A percentile compares a stretch with the other conserved stretches of the same genome.
phyloP scores from a whole-genome alignment of 805 yeast species.

The Candida xyloterini region DNA sequence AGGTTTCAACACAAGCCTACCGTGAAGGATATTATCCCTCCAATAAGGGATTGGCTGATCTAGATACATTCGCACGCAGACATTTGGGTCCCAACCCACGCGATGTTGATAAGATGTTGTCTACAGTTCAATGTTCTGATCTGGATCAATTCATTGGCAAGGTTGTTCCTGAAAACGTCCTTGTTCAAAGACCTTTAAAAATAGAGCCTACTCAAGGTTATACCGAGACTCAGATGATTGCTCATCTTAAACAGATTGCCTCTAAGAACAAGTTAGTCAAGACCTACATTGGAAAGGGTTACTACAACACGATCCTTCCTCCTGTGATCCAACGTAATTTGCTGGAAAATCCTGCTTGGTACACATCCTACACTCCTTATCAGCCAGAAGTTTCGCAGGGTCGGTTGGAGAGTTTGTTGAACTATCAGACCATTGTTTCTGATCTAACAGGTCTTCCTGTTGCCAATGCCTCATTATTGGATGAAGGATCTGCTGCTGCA shows the following conservation, averaged over 20 bases:
- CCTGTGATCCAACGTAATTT: constrained; percentile 91
- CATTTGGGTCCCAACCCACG: constrained; percentile 80
- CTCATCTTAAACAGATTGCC: constrained; percentile 66
- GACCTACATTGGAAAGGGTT: constrained; percentile 90
- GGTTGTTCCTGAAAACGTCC: constrained; percentile 75
- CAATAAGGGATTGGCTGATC: constrained; percentile 22
- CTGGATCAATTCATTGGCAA: constrained; percentile 65
- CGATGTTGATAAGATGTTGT: constrained; percentile 66
- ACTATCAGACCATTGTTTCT: constrained; percentile 87
- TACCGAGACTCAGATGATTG: constrained; percentile 78
- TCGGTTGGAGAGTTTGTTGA: constrained; percentile 82
- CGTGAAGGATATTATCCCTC: constrained; percentile 44
- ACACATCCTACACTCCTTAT: constrained; percentile 97
- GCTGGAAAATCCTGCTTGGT: constrained; percentile 96
- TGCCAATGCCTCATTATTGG: constrained; percentile 91
- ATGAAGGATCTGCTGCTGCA: constrained; percentile 97
- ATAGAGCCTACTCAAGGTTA: constrained; percentile 71
- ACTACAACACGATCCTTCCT: constrained; percentile 85
- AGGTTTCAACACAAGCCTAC: constrained; percentile 40
- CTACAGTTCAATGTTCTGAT: constrained; percentile 59
- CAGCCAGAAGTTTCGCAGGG: constrained; percentile 99
- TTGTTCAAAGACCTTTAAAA: constrained; percentile 62
- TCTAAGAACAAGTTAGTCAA: constrained; percentile 67
- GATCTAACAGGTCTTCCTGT: constrained; percentile 93
- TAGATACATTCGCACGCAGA: constrained; percentile 86